A percentile compares a stretch with the other conserved stretches of the same genome.
These are phyloP conservation scores for Xylariaceae sp. DNA, from an alignment of 2,329 filamentous ascomycete species.

Conservation along the genomic window DNA sequence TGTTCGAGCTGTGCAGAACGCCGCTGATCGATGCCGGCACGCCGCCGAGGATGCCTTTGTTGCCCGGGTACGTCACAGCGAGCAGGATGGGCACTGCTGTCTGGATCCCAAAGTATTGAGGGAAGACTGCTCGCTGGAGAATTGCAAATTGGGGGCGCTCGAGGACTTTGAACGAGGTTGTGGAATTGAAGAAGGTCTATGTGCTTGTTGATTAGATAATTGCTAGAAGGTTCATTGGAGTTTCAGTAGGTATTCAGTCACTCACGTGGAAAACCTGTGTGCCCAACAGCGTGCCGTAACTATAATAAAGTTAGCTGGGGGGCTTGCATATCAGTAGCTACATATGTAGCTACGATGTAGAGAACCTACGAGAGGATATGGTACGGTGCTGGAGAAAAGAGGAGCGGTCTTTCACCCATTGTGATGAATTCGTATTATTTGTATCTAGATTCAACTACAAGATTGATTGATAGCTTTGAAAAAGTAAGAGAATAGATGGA, in stretches of 20 bases:
- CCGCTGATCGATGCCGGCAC: constrained; percentile 54
- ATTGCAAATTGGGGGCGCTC: constrained; percentile 79
- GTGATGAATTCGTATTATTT: background rate
- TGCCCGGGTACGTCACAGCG: constrained; percentile 79
- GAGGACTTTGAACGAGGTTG: constrained; percentile 75
- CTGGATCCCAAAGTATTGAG: constrained; percentile 86
- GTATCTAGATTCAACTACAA: background rate
- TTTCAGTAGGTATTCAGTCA: background rate
- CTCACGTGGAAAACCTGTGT: constrained; percentile 81
- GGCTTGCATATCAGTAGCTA: background rate
- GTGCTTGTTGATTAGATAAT: constrained; percentile 6
- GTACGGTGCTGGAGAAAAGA: constrained; percentile 71
- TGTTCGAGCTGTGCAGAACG: constrained; percentile 62
- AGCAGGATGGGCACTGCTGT: constrained; percentile 72
- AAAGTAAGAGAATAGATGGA: background rate
- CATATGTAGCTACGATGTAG: too few species aligned
- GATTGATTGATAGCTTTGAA: background rate
- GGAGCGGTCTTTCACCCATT: constrained; percentile 51
- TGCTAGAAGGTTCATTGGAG: constrained; percentile 3
- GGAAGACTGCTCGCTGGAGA: constrained; percentile 81
- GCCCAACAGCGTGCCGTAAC: constrained; percentile 86
- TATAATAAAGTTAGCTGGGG: constrained; percentile 39
- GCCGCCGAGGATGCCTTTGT: constrained; percentile 38
- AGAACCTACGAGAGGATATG: constrained; percentile 70
- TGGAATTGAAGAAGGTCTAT: constrained; percentile 74